Base-by-base conservation (phyloP, 768 basidiomycete species). In the Phanerochaete sordida region DNA sequence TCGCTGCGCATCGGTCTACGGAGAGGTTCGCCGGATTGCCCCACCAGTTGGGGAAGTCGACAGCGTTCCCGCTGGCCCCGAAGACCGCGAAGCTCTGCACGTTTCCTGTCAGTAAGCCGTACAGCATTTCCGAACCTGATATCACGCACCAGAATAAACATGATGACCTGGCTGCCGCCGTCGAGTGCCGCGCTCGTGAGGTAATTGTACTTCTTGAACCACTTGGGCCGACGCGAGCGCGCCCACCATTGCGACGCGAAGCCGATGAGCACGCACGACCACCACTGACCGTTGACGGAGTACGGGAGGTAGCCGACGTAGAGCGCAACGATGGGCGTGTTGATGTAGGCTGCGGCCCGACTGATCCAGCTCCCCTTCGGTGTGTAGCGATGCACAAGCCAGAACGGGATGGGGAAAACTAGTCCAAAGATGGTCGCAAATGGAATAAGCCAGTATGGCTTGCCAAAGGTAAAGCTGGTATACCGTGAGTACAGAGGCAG, bases 281-380 rank as follows among this genome's bases (percentile, higher is more conserved):
- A 81, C 79, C 81, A 82, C 72, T 80, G 77, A 13, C 81, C 80
- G 63, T 83, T 82, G 49, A 82, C 80, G 1, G 79, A 80, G 69
- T 80, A 82, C 6, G 81, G 80, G 33, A 82, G 70, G 67, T 67
- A 70, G 45, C 72, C 70, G 43, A 70, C 61, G 65, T 73, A 73
- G 46, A 69, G 73, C 35, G 75, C 64, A 48, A 82, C 66, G 61
- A 83, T 77, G 13, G 80, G 81, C 21, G 79, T 68, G 66, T 81
- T 77, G 66, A 81, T 68, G 64, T 79, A 81, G 49, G 73, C 75
- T 66, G 77, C 72, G 16, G 66, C 61, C 61, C 67, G 65, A 6
- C 73, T 69, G 28, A 79, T 59, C 51, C 60, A 62, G 26, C 75
- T 73, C 35, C 68, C 70, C 43, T 72, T 71, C 30, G 69, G 69